Evolutionary conservation across 176 grass and related monocot species (phyloP), one percentile per base, ranked within the genome.

Genomic region (Ensete glaucum): DNA sequence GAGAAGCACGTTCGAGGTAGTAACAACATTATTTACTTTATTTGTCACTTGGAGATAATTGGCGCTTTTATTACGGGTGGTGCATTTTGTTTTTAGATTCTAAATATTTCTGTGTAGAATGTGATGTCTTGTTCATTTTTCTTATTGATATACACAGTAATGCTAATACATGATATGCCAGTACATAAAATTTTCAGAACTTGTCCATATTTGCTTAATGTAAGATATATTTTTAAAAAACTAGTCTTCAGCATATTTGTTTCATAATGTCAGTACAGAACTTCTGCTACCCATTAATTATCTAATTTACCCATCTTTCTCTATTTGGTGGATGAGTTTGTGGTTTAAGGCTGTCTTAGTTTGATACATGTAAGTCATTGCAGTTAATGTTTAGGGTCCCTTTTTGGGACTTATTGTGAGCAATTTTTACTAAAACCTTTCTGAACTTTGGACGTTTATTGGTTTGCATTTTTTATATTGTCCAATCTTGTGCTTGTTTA

Each of bases 1-100:
- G 95, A 98, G 55, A 98, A 98, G 81, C 89, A 98, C 82, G 80
- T 93, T 57, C 85, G 78, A 85, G 90, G 95, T 98, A 50, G 3
- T 13, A 15, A 29, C 16, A 2, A 21, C 17, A 10, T 51, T 13
- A 1, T 70, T 50, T 51, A 12, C 34, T 70, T 50, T 70, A 9
- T 70, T 20, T 70, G 34, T 43, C 34, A 43, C 6, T 43, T 43
- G 34, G 34, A 43, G 34, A 43, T 43, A 6, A 43, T 43, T 43
- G 34, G 34, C 0, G 34, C 34, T 43, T 43, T 43, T 43, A 43
- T 43, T 43, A 43, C 6, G 34, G 34, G 34, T 43, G 34, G 34
- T 43, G 34, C 34, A 43, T 43, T 5, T 43, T 43, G 4, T 43
- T 43, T 43, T 43, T 43, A 43, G 34, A 43, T 43, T 43, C 34